Percentiles rank a stretch among this genome's conserved stretches.
phyloP scores from a whole-genome alignment of 345 rosid genomes.

The Dipteronia dyeriana region DNA sequence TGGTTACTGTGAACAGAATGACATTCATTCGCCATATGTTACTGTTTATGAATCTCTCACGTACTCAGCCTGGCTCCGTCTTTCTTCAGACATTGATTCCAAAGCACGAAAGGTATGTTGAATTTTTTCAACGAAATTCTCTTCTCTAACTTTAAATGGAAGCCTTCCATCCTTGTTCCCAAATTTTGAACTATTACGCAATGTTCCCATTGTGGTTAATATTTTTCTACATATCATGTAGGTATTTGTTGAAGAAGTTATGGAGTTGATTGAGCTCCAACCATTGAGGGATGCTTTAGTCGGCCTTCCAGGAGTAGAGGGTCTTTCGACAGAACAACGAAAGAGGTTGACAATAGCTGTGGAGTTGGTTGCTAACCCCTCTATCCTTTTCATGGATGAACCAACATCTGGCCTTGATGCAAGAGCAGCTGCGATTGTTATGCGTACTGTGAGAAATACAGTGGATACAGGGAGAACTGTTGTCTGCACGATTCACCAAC shows the following conservation, averaged over 20 bases:
- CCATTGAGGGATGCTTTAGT: conserved; percentile 69
- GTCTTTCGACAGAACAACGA: conserved; percentile 90
- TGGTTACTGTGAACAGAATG: conserved; percentile 91
- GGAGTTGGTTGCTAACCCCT: conserved; percentile 90
- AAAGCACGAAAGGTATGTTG: conserved; percentile 54
- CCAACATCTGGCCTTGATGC: conserved; percentile 98
- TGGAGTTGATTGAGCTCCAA: conserved; percentile 90
- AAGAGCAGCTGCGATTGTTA: conserved; percentile 93
- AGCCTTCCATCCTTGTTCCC: background rate
- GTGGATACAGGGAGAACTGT: conserved; percentile 98
- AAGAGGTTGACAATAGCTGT: conserved; percentile 96
- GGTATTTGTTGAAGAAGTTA: conserved; percentile 92
- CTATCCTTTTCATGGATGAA: conserved; percentile 94
- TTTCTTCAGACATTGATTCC: conserved; percentile 55
- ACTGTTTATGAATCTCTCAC: conserved; percentile 82
- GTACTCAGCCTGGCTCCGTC: conserved; percentile 95
- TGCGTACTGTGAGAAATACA: conserved; percentile 92
- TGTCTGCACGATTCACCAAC: conserved; percentile 96
- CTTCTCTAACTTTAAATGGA: background rate
- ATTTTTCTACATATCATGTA: conserved; percentile 12
- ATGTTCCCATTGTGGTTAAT: background rate
- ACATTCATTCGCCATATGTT: conserved; percentile 91
- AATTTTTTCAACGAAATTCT: conserved; percentile 2
- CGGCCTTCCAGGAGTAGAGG: conserved; percentile 85
- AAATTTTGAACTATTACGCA: background rate